Evolutionary conservation across 306 rosid species (phyloP), one percentile per base, ranked within the genome.

Genomic region (Sesbania bispinosa): DNA sequence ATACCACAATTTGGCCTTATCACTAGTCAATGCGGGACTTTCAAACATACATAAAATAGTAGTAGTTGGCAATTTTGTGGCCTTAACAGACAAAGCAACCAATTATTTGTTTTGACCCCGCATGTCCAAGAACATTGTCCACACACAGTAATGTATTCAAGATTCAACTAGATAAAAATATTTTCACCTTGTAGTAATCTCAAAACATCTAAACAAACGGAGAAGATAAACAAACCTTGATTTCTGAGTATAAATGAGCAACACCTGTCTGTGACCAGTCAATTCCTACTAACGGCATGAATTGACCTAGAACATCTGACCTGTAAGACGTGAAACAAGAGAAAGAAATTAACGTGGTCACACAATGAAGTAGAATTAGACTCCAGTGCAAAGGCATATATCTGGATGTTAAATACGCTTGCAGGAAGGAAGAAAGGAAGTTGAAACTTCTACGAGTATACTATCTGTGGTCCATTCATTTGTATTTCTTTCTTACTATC

Each of bases 231-330:
- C 90, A 53, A 80, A 94, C 97, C 99, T 89, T 87, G 79, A 95
- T 91, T 61, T 92, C 96, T 39, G 99, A 86, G 88, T 85, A 95
- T 79, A 95, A 89, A 88, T 89, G 94, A 39, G 99, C 88, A 80
- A 95, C 99, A 15, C 99, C 99, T 18, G 88, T 75, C 33, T 95
- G 99, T 48, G 99, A 95, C 99, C 97, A 95, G 71, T 95, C 97
- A 26, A 91, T 79, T 80, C 97, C 99, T 42, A 95, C 99, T 78
- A 95, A 58, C 62, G 99, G 99, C 99, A 95, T 95, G 86, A 95
- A 89, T 67, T 95, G 99, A 71, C 97, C 99, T 27, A 95, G 85
- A 83, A 91, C 96, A 71, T 95, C 96, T 18, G 99, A 95, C 71
- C 99, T 94, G 86, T 14, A 71, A 73, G 45, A 50, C 13, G 23